Evolutionary conservation across 768 basidiomycete genomes (phyloP), one percentile per base, ranked within the genome.

Genomic region (Termitomyces sp.): DNA sequence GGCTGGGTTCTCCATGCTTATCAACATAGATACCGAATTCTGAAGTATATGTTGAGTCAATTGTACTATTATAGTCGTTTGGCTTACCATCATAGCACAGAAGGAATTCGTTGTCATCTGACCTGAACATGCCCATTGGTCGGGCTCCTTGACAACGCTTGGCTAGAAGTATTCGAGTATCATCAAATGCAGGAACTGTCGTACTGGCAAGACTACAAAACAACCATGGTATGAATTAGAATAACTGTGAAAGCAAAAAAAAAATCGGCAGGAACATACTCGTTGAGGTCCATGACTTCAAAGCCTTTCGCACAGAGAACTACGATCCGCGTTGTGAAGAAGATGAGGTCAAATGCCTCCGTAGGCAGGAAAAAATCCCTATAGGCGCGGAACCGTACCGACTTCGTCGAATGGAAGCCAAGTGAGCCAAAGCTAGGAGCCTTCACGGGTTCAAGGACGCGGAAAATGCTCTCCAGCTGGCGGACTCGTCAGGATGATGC

Each of bases 1-100:
- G 88, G 69, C 88, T 91, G 1, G 93, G 94, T 56, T 91, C 89
- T 42, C 96, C 96, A 63, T 96, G 94, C 54, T 94, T 90, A 74
- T 96, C 89, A 49, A 98, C 94, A 68, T 94, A 98, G 46, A 98
- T 79, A 13, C 96, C 96, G 65, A 98, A 97, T 74, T 96, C 93
- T 94, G 67, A 28, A 62, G 15, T 45, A 39, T 49, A 58, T 16
- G 45, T 61, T 15, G 58, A 33, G 44, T 44, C 9, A 15, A 38
- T 46, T 40, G 7, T 16, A 12, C 16, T 4, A 18, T 53, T 16
- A 57, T 35, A 5, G 49, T 38, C 9, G 18, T 3, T n/a, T 48
- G 58, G 68, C 85, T 63, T 66, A 93, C 95, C 92, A 71, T 96
- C 90, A 68, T 97, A 98, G 71, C 92, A 94, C 20, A 99, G 81